Conservation (phyloP, 192 early-diverging fungal species). For the Coemansia guatemalensis region DNA sequence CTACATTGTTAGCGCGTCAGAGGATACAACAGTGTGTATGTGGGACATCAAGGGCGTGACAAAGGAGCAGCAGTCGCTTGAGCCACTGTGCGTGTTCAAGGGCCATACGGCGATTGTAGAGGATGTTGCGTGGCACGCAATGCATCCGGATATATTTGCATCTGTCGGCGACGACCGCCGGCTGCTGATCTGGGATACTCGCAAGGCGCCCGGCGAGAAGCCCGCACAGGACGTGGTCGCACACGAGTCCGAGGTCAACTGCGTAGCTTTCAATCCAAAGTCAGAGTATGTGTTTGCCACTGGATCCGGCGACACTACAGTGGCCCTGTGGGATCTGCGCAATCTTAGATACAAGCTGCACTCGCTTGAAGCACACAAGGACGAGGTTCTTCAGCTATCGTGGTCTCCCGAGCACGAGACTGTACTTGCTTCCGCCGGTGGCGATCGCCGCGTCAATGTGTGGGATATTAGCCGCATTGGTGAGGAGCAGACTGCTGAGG, state of each 20-base stretch:
- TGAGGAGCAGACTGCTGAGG: slow-evolving; percentile 90
- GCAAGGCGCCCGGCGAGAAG: slow-evolving; percentile 60
- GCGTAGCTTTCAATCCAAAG: slow-evolving; percentile 89
- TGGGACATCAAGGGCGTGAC: slow-evolving; percentile 88
- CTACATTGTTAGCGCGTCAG: slow-evolving; percentile 84
- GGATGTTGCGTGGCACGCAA: slow-evolving; percentile 92
- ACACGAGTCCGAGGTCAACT: slow-evolving; percentile 91
- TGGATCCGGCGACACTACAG: slow-evolving; percentile 91
- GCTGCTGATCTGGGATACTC: slow-evolving; percentile 96
- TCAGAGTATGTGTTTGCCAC: slow-evolving; percentile 91
- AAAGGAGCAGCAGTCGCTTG: slow-evolving; percentile 73
- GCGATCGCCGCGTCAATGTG: slow-evolving; percentile 86
- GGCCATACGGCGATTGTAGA: slow-evolving; percentile 93
- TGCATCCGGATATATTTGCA: slow-evolving; percentile 86
- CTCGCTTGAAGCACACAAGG: slow-evolving; percentile 84
- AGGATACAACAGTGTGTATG: slow-evolving; percentile 87
- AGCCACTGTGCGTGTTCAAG: slow-evolving; percentile 74
- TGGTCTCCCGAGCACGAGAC: slow-evolving; percentile 95
- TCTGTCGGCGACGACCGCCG: slow-evolving; percentile 96
- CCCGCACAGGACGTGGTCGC: slow-evolving; percentile 76
- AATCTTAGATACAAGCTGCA: slow-evolving; percentile 85
- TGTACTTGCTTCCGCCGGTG: slow-evolving; percentile 86
- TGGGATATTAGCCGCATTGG: slow-evolving; percentile 96
- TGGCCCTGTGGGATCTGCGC: slow-evolving; percentile 95
- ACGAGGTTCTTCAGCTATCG: slow-evolving; percentile 87